Evolutionary conservation across 371 early-diverging fungal genomes (phyloP), one percentile per base, ranked within the genome.

Genomic region (Syncephalastrum sp.): DNA sequence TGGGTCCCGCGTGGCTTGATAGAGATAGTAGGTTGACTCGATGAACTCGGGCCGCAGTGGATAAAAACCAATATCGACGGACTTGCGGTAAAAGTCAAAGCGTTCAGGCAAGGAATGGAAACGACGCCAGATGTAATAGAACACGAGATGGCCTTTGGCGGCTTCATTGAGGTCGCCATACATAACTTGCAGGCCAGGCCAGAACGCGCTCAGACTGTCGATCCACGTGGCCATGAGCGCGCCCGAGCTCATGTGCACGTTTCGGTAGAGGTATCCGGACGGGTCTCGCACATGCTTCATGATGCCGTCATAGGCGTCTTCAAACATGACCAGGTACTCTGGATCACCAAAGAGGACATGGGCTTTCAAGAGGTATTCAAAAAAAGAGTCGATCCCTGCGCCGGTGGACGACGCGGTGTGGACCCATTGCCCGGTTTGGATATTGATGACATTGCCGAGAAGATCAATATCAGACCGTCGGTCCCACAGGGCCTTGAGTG

Each of bases 371-470:
- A 96, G 72, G 59, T 98, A 98, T 76, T 97, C 98, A 70, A 87
- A 96, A 21, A 91, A 87, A 6, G 95, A 94, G 72, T 98, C 98
- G 19, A 94, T 83, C 38, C 97, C 97, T 3, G 96, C 97, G 15
- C 96, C 93, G 15, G 94, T 86, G 6, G 89, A 84, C 17, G 88
- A 74, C n/a, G 85, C 81, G 3, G 79, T 72, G 27, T 86, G 81
- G n/a, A 82, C 73, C 92, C 92, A 92, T 51, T 79, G 69, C 2
- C 86, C 89, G 17, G 79, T 79, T 45, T 80, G 79, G 15, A 93
- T 70, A 56, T 92, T 81, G 60, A 95, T 86, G 0, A 87, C 84
- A 61, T 96, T 94, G 4, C 98, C 98, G 17, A 96, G 63, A 7
- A 98, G 74, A 47, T 88, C 82, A 6, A 88, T 60, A 7, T 82